Percentiles rank a stretch among this genome's conserved stretches.
These are phyloP conservation scores for Chrysosporium keratinophilum DNA, from an alignment of 2,329 filamentous ascomycete species.

Conservation along the genomic window DNA sequence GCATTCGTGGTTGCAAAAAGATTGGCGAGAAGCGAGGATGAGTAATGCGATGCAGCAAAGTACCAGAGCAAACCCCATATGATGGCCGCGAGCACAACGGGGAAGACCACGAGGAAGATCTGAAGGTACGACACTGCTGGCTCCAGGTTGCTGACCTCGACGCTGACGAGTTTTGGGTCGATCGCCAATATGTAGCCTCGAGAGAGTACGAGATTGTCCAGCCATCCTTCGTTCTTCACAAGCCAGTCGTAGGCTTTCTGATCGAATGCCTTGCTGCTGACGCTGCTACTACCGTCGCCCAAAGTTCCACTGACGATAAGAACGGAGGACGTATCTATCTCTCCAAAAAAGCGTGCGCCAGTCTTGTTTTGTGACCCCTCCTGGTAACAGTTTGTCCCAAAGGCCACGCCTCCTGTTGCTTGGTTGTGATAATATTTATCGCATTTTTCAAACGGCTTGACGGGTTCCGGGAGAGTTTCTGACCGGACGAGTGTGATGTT, in stretches of 20 bases:
- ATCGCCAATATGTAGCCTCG: conserved; percentile 14
- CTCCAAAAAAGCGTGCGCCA: conserved; percentile 13
- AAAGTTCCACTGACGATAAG: conserved; percentile 11
- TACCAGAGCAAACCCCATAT: conserved; percentile 10
- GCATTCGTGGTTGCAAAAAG: conserved; percentile 15
- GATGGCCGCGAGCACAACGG: conserved; percentile 10
- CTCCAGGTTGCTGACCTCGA: conserved; percentile 9
- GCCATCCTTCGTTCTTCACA: conserved; percentile 6
- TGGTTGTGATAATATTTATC: conserved; percentile 11
- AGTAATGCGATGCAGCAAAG: conserved; percentile 11
- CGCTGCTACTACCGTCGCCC: conserved; percentile 11
- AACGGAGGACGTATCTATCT: conserved; percentile 12
- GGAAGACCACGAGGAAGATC: conserved; percentile 11
- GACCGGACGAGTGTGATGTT: conserved; percentile 13
- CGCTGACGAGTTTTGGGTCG: conserved; percentile 7
- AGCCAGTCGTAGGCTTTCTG: conserved; percentile 13
- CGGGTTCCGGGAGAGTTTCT: conserved; percentile 14
- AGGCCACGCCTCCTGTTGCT: conserved; percentile 11
- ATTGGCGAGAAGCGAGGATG: conserved; percentile 13
- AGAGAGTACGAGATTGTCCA: conserved; percentile 12
- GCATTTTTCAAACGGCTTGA: conserved; percentile 12
- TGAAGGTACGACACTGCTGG: conserved; percentile 15
- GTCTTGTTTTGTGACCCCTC: not conserved
- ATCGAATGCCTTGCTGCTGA: conserved; percentile 12
- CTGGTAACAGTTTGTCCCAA: conserved; percentile 12